Conservation (phyloP, 2,329 filamentous ascomycete genomes). For the Trichoderma sp. region DNA sequence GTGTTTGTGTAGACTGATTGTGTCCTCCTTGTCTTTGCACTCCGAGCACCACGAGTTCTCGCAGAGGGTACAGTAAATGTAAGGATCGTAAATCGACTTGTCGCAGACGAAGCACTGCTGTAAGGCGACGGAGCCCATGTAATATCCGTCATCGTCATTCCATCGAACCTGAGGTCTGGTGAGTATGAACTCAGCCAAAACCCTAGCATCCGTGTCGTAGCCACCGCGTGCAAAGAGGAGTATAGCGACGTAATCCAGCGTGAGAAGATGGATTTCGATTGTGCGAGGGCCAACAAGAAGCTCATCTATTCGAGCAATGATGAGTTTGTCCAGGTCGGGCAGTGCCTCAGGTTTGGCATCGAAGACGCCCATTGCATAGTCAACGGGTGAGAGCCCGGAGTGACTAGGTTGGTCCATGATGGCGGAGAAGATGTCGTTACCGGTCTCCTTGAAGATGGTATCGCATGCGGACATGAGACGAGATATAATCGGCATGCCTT, state of each 20-base stretch:
- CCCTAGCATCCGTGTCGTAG: not conserved
- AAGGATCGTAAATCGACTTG: not conserved
- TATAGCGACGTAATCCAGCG: not conserved
- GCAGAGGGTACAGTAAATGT: constrained; percentile 14
- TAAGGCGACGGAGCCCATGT: not conserved
- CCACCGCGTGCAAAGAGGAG: not conserved
- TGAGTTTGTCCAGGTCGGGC: not conserved
- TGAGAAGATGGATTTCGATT: not conserved
- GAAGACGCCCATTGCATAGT: constrained; percentile 12
- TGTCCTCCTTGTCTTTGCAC: not conserved
- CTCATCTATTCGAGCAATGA: constrained; percentile 7
- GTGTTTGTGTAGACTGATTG: constrained; percentile 5
- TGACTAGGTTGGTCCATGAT: constrained; percentile 18
- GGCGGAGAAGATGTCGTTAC: constrained; percentile 21
- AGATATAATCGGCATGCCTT: not conserved
- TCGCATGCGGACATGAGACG: constrained; percentile 21
- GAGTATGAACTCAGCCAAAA: not conserved
- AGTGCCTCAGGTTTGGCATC: constrained; percentile 1
- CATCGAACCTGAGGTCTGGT: constrained; percentile 9
- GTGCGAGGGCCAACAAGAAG: constrained; percentile 11
- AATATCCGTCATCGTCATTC: constrained; percentile 3
- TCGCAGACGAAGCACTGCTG: constrained; percentile 3
- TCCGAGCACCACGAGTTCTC: constrained; percentile 3
- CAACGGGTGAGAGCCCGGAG: constrained; percentile 15
- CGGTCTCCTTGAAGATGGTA: constrained; percentile 19